Conservation (phyloP, 2,329 filamentous ascomycete species). For the Lachnellula subtilissima region DNA sequence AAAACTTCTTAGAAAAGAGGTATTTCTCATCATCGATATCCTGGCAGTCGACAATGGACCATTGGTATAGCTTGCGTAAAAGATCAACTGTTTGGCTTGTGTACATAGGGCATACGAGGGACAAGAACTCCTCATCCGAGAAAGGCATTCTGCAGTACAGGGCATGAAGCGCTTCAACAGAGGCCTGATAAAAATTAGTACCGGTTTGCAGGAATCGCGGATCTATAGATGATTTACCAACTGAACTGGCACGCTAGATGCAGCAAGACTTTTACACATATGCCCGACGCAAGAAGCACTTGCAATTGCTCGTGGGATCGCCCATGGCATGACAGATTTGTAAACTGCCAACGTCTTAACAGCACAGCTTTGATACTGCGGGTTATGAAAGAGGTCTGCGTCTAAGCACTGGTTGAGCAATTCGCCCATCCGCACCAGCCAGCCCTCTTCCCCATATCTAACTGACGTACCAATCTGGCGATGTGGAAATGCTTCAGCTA, state of each 20-base stretch:
- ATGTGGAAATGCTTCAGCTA: constrained; percentile 71
- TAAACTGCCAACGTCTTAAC: constrained; percentile 74
- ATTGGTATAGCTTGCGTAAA: constrained; percentile 69
- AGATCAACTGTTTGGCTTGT: constrained; percentile 65
- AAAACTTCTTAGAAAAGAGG: constrained; percentile 85
- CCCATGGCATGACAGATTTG: constrained; percentile 78
- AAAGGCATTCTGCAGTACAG: constrained; percentile 73
- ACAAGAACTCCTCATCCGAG: constrained; percentile 70
- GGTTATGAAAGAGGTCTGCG: constrained; percentile 58
- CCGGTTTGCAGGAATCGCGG: neutral
- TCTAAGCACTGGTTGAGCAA: constrained; percentile 71
- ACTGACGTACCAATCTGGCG: constrained; percentile 60
- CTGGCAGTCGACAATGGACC: constrained; percentile 72
- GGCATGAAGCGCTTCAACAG: constrained; percentile 77
- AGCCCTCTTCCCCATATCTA: constrained; percentile 76
- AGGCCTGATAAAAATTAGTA: constrained; percentile 48
- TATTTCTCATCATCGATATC: constrained; percentile 92
- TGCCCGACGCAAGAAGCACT: constrained; percentile 65
- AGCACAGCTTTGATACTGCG: constrained; percentile 64
- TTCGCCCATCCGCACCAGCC: constrained; percentile 72
- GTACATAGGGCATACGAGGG: constrained; percentile 76
- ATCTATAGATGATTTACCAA: constrained; percentile 49
- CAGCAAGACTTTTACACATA: constrained; percentile 67
- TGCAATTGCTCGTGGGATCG: constrained; percentile 75
- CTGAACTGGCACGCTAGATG: constrained; percentile 66